phyloP scores from a whole-genome alignment of 768 basidiomycete species.

The Kockovaella imperatae region DNA sequence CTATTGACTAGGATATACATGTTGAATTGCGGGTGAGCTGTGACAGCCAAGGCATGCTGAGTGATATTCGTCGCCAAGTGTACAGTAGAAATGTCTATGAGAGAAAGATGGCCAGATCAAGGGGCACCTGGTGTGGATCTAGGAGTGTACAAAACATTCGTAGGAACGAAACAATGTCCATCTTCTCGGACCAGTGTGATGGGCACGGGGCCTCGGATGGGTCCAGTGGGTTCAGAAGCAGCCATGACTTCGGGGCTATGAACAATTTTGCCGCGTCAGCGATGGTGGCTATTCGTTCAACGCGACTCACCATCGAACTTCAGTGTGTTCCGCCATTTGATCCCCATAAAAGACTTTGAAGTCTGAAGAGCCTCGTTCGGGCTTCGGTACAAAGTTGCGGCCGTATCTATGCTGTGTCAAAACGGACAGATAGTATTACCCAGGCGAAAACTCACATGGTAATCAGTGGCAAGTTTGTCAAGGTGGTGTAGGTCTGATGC shows the following conservation, averaged over 20 bases:
- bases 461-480: slow-evolving; percentile 19
- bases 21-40: too few relatives aligned
- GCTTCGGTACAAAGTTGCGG: slow-evolving; percentile 17
- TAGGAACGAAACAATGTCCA: slow-evolving; percentile 33
- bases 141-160: slow-evolving; percentile 21
- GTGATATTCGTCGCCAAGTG: too few relatives aligned
- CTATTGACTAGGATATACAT: too few relatives aligned
- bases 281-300: slow-evolving; percentile 1
- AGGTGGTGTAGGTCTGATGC: slow-evolving; percentile 22
- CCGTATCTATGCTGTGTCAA: slow-evolving; percentile 22
- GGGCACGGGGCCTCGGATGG: slow-evolving; percentile 3
- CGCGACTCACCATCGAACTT: slow-evolving; percentile 33
- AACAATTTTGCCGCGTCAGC: not conserved
- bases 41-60: too few relatives aligned
- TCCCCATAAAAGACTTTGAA: slow-evolving; percentile 37
- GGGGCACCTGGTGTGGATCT: too few relatives aligned
- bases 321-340: slow-evolving; percentile 26
- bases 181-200: slow-evolving; percentile 36
- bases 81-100: too few relatives aligned
- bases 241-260: slow-evolving; percentile 26
- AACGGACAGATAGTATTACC: not conserved
- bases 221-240: slow-evolving; percentile 8
- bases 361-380: slow-evolving; percentile 13
- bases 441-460: slow-evolving; percentile 27
- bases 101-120: too few relatives aligned